Conservation (phyloP, 2,329 filamentous ascomycete species). For the Neofusicoccum laricinum region DNA sequence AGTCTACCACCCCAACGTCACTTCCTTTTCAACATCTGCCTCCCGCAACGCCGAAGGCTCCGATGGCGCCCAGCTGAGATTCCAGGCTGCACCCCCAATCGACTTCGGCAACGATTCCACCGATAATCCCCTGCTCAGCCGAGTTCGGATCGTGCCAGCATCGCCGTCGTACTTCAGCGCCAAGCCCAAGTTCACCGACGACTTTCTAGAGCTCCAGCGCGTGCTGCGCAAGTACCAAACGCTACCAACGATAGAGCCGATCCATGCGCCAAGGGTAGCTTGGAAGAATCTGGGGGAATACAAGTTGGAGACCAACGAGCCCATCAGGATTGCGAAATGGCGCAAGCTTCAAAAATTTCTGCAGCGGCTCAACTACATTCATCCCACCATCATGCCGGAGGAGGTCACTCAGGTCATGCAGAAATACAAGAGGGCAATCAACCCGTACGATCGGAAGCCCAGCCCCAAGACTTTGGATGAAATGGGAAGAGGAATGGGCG, state of each 20-base stretch:
- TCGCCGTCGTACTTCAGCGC: slow-evolving; percentile 96
- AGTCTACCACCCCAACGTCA: not conserved
- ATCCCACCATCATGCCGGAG: slow-evolving; percentile 69
- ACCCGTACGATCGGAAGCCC: slow-evolving; percentile 64
- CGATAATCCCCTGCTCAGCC: slow-evolving; percentile 23
- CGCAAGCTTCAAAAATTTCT: slow-evolving; percentile 71
- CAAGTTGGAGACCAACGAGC: slow-evolving; percentile 49
- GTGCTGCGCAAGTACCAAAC: slow-evolving; percentile 69
- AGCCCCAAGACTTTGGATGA: slow-evolving; percentile 68
- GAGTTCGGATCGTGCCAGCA: slow-evolving; percentile 70
- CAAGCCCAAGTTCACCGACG: slow-evolving; percentile 81
- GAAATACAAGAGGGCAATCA: slow-evolving; percentile 71
- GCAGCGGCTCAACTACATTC: slow-evolving; percentile 79
- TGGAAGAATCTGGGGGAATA: slow-evolving; percentile 82
- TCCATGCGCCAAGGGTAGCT: slow-evolving; percentile 68
- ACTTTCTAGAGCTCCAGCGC: slow-evolving; percentile 69
- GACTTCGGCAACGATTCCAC: slow-evolving; percentile 30
- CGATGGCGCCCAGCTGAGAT: slow-evolving; percentile 23
- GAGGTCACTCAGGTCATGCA: slow-evolving; percentile 65
- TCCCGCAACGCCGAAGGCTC: slow-evolving; percentile 25
- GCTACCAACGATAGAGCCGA: slow-evolving; percentile 65
- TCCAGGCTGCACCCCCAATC: slow-evolving; percentile 46
- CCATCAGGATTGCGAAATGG: slow-evolving; percentile 66
- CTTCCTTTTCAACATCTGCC: slow-evolving; percentile 33
- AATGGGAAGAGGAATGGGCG: slow-evolving; percentile 73